Percentiles rank a stretch among this genome's conserved stretches.
Evolutionary conservation across 2,329 filamentous ascomycete species (phyloP).

Genomic region (Aspergillus luchuensis): DNA sequence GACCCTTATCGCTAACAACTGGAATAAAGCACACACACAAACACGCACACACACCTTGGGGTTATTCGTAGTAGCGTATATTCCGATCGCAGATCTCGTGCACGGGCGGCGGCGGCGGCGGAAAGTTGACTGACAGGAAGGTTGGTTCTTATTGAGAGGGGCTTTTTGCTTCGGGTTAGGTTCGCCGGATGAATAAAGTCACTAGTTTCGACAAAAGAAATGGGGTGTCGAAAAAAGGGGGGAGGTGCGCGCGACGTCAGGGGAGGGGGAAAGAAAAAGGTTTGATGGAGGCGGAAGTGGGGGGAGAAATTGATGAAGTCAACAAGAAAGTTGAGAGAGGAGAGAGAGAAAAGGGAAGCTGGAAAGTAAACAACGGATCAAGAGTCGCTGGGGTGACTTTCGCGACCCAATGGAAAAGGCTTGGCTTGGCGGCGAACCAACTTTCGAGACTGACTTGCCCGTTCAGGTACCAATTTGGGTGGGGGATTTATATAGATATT

Average conservation of each 20-base stretch:
- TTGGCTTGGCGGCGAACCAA: constrained; percentile 18
- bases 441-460: background rate
- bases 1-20: background rate
- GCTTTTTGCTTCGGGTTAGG: too few relatives aligned
- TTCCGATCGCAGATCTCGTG: constrained; percentile 21
- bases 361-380: constrained; percentile 24
- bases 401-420: constrained; percentile 18
- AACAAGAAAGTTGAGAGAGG: background rate
- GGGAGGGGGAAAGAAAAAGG: background rate
- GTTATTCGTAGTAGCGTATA: constrained; percentile 10
- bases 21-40: constrained; percentile 12
- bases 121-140: constrained; percentile 14
- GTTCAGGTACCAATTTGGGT: background rate
- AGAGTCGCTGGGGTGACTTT: constrained; percentile 30
- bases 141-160: background rate
- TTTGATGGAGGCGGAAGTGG: background rate
- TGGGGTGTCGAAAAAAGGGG: background rate
- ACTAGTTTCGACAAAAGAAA: background rate
- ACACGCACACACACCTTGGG: constrained; percentile 20
- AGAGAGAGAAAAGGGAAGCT: constrained; percentile 2
- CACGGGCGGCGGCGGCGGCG: constrained; percentile 6
- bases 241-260: background rate
- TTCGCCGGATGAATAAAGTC: too few relatives aligned
- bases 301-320: background rate
- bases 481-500: too few relatives aligned